A percentile compares a stretch with the other conserved stretches of the same genome.
Evolutionary conservation across 805 yeast genomes (phyloP).

Genomic region (Kluyveromyces aestuarii): DNA sequence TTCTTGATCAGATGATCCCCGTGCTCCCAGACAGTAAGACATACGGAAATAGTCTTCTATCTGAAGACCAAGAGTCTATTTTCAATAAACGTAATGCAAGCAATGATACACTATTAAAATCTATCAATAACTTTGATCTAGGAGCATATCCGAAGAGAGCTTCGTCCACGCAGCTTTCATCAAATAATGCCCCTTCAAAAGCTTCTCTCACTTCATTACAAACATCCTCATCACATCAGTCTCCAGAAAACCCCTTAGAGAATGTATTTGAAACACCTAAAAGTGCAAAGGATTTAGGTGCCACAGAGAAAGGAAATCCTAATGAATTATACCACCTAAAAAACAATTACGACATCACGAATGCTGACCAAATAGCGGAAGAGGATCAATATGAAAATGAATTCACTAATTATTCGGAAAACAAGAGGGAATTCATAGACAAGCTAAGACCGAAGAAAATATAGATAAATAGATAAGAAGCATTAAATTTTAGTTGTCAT

Average conservation of each 20-base stretch:
- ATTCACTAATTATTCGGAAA: slow-evolving; percentile 37
- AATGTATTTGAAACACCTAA: slow-evolving; percentile 19
- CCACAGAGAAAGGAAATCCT: slow-evolving; percentile 6
- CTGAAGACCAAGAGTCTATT: slow-evolving; percentile 1
- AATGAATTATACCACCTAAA: slow-evolving; percentile 18
- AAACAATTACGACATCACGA: slow-evolving; percentile 26
- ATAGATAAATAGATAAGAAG: not conserved
- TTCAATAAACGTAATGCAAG: slow-evolving; percentile 3
- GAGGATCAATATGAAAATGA: slow-evolving; percentile 39
- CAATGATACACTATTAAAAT: slow-evolving; percentile 14
- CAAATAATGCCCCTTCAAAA: slow-evolving; percentile 6
- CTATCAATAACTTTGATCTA: slow-evolving; percentile 17
- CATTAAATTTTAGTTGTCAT: not conserved
- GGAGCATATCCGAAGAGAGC: slow-evolving; percentile 24
- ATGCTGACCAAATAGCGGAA: slow-evolving; percentile 30
- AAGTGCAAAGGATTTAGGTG: slow-evolving; percentile 5
- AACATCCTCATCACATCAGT: slow-evolving; percentile 20
- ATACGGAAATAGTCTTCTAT: slow-evolving; percentile 4
- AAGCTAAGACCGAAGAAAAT: slow-evolving; percentile 31
- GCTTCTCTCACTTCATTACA: slow-evolving; percentile 15
- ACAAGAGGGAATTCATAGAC: slow-evolving; percentile 34
- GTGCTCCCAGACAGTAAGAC: slow-evolving; percentile 7
- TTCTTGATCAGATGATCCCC: slow-evolving; percentile 21
- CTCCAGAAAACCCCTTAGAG: slow-evolving; percentile 16
- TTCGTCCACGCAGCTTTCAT: slow-evolving; percentile 8